Evolutionary conservation across 768 basidiomycete species (phyloP), one percentile per base, ranked within the genome.

Genomic region (Tylopilus sp.): DNA sequence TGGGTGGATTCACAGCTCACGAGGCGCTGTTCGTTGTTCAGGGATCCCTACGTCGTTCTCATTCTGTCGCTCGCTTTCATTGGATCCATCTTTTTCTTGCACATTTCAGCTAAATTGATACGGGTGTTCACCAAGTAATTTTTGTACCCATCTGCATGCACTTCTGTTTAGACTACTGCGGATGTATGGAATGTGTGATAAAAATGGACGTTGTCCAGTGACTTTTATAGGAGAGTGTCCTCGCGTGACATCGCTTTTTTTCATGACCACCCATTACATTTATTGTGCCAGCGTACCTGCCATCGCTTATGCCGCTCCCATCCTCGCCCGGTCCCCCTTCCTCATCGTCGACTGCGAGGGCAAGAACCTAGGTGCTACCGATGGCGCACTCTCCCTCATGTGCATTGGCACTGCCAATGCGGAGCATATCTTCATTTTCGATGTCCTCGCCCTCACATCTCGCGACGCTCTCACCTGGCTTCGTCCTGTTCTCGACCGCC

Each of bases 21-120:
- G 49, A 22, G 28, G 6, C 23, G 18, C n/a, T n/a, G n/a, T n/a
- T n/a, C n/a, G n/a, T n/a, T 21, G 35, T 12, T 1, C 41, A 98
- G 94, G 56, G 95, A 98, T 72, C 95, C 95, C 4, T 98, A 91
- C 75, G 94, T 97, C 61, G 94, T 97, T 57, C 84, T 98, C 53
- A 88, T 98, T 61, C 83, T 98, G 18, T 95, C 95, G 31, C 82
- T 98, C 47, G 91, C 91, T 18, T 98, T 98, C 79, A 97, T 98
- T 73, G 94, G 86, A 35, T 95, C 93, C 51, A 95, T 97, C 68
- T 97, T 98, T 83, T 97, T 95, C 86, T 87, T 97, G 38, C 95
- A 98, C 70, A 95, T 97, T 69, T 88, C 91, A 40, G 92, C 94
- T 60, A 95, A 95, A 75, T 78, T 95, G 69, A 91, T 95, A 69